Evolutionary conservation across 495 filamentous ascomycete species (phyloP).

Genomic region (Penicillium egyptiacum): DNA sequence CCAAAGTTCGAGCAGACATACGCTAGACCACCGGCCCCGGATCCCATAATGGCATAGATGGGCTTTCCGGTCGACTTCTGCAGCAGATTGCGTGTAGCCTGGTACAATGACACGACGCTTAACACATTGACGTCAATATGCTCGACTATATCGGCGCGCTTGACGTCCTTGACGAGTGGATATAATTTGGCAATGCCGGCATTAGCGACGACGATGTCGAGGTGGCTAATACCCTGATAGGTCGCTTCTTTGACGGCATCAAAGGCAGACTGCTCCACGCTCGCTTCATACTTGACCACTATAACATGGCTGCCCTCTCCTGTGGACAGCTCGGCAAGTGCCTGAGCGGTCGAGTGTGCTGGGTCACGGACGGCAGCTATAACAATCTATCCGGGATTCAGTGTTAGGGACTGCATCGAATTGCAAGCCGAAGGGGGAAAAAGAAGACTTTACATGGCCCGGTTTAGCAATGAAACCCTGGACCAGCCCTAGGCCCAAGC

Average conservation of each 20-base stretch:
- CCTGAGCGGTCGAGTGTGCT: slow-evolving; percentile 15
- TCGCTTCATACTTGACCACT: slow-evolving; percentile 44
- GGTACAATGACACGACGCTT: slow-evolving; percentile 38
- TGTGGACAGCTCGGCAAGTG: slow-evolving; percentile 20
- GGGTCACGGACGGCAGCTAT: slow-evolving; percentile 47
- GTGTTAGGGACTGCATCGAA: background rate
- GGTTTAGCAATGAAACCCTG: background rate
- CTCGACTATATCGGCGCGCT: slow-evolving; percentile 29
- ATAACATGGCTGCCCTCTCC: slow-evolving; percentile 37
- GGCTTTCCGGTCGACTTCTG: slow-evolving; percentile 28
- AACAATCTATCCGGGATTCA: slow-evolving; percentile 32
- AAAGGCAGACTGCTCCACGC: slow-evolving; percentile 24
- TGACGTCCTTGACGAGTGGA: slow-evolving; percentile 25
- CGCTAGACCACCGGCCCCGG: slow-evolving; percentile 17
- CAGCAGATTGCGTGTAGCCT: slow-evolving; percentile 39
- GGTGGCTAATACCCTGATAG: slow-evolving; percentile 30
- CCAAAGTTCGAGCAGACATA: background rate
- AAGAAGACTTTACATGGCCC: background rate
- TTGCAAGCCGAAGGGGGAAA: background rate
- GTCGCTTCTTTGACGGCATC: slow-evolving; percentile 24
- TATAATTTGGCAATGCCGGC: slow-evolving; percentile 39
- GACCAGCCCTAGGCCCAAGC: background rate
- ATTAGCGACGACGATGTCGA: slow-evolving; percentile 55
- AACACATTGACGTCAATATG: slow-evolving; percentile 43
- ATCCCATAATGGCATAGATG: slow-evolving; percentile 38